phyloP scores from a whole-genome alignment of 805 yeast genomes.

The Ogataea nonfermentans region DNA sequence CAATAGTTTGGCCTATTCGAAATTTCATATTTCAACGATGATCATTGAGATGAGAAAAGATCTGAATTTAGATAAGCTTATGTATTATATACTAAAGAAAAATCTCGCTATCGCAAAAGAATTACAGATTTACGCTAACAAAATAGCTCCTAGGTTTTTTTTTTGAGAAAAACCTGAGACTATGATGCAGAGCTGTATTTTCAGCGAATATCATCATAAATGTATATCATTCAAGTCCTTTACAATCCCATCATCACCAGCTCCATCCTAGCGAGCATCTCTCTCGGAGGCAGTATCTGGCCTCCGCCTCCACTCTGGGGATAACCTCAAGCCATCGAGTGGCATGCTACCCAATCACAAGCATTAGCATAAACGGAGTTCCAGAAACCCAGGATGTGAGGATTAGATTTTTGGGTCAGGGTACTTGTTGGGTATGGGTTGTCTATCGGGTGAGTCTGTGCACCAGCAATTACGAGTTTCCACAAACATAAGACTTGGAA shows the following conservation, averaged over 20 bases:
- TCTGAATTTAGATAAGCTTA: no score
- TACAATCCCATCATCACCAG: slow-evolving; percentile 32
- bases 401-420: slow-evolving; percentile 19
- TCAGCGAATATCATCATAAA: no score
- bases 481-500: slow-evolving; percentile 26
- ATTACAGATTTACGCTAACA: no score
- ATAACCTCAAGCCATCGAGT: slow-evolving; percentile 5
- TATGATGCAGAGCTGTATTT: no score
- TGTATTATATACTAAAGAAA: no score
- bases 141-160: no score
- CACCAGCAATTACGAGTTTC: slow-evolving; percentile 29
- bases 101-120: no score
- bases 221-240: slow-evolving; percentile 29
- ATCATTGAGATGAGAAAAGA: no score
- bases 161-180: no score
- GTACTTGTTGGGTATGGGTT: slow-evolving; percentile 21
- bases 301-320: slow-evolving; percentile 14
- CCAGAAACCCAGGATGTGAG: slow-evolving; percentile 31
- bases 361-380: slow-evolving; percentile 28
- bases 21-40: no score
- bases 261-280: slow-evolving; percentile 27
- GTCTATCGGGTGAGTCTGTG: slow-evolving; percentile 29
- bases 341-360: slow-evolving; percentile 25
- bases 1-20: not conserved
- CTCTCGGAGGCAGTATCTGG: slow-evolving; percentile 10